These are phyloP conservation scores for Apodospora peruviana DNA, from an alignment of 495 filamentous ascomycete species.

Conservation along the genomic window DNA sequence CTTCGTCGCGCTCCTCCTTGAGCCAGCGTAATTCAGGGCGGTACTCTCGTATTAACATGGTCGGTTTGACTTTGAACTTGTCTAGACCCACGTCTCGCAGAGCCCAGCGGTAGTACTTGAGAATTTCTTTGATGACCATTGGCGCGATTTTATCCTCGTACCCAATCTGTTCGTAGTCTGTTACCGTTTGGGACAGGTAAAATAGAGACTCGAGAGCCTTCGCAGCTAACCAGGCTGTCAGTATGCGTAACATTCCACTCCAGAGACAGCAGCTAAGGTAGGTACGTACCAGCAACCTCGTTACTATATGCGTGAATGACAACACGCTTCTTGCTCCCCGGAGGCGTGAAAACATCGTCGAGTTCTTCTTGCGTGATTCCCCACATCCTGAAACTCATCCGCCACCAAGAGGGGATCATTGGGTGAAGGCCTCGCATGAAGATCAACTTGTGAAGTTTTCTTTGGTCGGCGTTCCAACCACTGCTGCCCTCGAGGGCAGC, in stretches of 20 bases:
- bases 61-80: constrained; percentile 4
- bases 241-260: neutral
- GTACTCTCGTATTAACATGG: constrained; percentile 17
- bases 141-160: constrained; percentile 11
- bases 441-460: constrained; percentile 22
- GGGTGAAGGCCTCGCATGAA: constrained; percentile 26
- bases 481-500: constrained; percentile 16
- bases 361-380: constrained; percentile 19
- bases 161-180: constrained; percentile 22
- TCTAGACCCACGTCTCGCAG: constrained; percentile 15
- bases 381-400: constrained; percentile 25
- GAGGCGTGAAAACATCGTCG: constrained; percentile 19
- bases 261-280: neutral
- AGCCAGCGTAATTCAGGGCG: constrained; percentile 4
- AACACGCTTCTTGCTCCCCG: constrained; percentile 17
- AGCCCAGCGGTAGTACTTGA: constrained; percentile 22
- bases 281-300: constrained; percentile 19
- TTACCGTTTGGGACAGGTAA: constrained; percentile 21
- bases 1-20: neutral
- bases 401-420: constrained; percentile 27
- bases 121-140: constrained; percentile 15
- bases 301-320: constrained; percentile 19
- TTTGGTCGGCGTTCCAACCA: constrained; percentile 22
- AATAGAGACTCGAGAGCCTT: constrained; percentile 27
- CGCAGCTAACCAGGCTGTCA: constrained; percentile 13